Percentiles rank a stretch among this genome's conserved stretches.
Conservation (phyloP, 345 rosid species). For the Lenwebbia sp. region DNA sequence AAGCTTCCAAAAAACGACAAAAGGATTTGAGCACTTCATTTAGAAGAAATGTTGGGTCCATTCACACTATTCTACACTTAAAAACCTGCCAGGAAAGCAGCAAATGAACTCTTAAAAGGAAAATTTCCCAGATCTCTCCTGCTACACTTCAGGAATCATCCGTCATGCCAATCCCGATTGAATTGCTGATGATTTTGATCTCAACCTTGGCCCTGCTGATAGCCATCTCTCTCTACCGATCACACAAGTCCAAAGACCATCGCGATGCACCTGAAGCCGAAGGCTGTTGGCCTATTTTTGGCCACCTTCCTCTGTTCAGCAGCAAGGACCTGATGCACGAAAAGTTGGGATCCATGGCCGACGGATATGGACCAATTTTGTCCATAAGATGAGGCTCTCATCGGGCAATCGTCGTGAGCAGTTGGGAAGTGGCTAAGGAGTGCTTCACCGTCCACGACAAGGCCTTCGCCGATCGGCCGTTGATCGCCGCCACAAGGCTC, state of each 20-base stretch:
- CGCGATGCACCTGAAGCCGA: conserved; percentile 15
- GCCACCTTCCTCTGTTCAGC: conserved; percentile 23
- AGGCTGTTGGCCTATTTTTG: conserved; percentile 34
- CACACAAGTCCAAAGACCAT: not conserved
- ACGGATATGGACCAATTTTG: conserved; percentile 19
- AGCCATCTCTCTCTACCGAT: not conserved
- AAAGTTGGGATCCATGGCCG: conserved; percentile 17
- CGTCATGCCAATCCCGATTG: not conserved
- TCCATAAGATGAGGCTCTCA: conserved; percentile 15
- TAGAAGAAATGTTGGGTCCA: not conserved
- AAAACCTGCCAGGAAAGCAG: not conserved
- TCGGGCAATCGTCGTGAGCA: conserved; percentile 11
- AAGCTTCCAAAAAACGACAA: not conserved
- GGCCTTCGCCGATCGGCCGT: conserved; percentile 15
- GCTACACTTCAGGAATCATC: not conserved
- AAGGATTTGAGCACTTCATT: not conserved
- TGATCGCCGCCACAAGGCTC: conserved; percentile 9
- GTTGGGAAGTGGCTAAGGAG: conserved; percentile 24
- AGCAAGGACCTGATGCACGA: conserved; percentile 6
- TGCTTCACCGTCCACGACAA: conserved; percentile 13
- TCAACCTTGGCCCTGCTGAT: not conserved
- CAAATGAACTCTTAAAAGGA: not conserved
- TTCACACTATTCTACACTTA: not conserved
- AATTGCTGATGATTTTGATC: not conserved
- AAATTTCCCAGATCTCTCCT: not conserved